These are phyloP conservation scores for Tuber microsphaerosporum DNA, from an alignment of 495 filamentous ascomycete genomes.

Conservation along the genomic window DNA sequence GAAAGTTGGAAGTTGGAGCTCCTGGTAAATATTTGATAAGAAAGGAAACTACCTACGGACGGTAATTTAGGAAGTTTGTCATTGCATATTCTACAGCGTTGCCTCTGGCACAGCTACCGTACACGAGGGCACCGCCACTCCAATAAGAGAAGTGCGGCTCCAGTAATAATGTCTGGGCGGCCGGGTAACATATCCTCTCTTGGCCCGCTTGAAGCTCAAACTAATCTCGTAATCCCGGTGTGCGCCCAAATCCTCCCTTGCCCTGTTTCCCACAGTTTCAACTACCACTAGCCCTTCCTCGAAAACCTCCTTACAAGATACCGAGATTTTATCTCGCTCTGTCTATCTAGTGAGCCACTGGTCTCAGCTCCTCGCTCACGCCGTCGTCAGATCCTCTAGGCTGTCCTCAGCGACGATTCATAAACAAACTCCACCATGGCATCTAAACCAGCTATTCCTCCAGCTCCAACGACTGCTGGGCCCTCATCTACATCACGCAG, in stretches of 20 bases:
- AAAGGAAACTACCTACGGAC: no score
- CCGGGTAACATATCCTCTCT: not conserved
- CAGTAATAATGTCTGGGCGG: not conserved
- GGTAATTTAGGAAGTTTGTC: no score
- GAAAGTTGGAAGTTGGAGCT: no score
- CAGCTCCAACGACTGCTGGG: conserved; percentile 44
- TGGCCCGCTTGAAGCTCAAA: no score
- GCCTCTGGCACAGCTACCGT: no score
- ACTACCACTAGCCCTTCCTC: not conserved
- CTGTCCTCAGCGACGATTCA: not conserved
- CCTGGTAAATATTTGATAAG: no score
- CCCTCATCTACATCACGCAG: conserved; percentile 50
- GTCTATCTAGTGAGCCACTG: not conserved
- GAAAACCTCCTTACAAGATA: not conserved
- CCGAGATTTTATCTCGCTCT: not conserved
- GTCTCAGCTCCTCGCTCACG: not conserved
- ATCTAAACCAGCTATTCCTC: conserved; percentile 29
- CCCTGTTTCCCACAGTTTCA: not conserved
- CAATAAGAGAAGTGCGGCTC: not conserved
- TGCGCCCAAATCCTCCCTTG: not conserved
- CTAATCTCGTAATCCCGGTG: not conserved
- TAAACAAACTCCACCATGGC: conserved; percentile 22
- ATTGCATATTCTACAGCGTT: no score
- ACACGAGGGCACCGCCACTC: no score
- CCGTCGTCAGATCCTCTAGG: not conserved